Evolutionary conservation across 2,329 filamentous ascomycete genomes (phyloP), one percentile per base, ranked within the genome.

Genomic region (Botrytis cinerea): DNA sequence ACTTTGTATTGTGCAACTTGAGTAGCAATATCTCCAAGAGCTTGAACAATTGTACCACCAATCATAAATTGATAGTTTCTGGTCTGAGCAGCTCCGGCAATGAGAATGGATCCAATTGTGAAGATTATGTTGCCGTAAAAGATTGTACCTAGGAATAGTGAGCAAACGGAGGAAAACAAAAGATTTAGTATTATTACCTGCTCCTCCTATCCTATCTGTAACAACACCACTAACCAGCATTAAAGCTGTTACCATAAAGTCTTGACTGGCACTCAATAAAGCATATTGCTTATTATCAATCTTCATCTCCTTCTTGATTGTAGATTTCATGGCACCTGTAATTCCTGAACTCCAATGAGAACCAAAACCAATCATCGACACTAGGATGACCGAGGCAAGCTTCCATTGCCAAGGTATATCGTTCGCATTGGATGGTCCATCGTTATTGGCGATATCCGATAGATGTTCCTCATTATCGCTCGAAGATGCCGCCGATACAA

Each of bases 1-100:
- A 91, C 86, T 74, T 90, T 89, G 79, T 90, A 91, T 78, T 90
- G 88, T 0, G 89, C 89, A 45, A 90, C 84, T 76, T 91, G 88
- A 0, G 89, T 91, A 0, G 89, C 87, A 32, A 90, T 88, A 74
- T 90, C 89, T n/a, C 89, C 89, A 0, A 71, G 20, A 54, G 70
- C 70, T 35, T 71, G 57, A 46, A 91, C 80, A 1, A 91, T 82
- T 51, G 85, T 81, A 1, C 88, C 89, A 25, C 83, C 84, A 54
- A 91, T 85, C 88, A 91, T 90, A 78, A 90, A 87, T 28, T 85
- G 84, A 80, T 87, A 91, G 46, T 83, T 87, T 8, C 88, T 86
- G 3, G 86, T 83, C 1, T 85, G 86, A 0, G 88, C 85, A 0
- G 89, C 87, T 1, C 86, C 87, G 0, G 88, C 89, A 9, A 90